These are phyloP conservation scores for Fusarium udum DNA, from an alignment of 2,329 filamentous ascomycete species.

Conservation along the genomic window DNA sequence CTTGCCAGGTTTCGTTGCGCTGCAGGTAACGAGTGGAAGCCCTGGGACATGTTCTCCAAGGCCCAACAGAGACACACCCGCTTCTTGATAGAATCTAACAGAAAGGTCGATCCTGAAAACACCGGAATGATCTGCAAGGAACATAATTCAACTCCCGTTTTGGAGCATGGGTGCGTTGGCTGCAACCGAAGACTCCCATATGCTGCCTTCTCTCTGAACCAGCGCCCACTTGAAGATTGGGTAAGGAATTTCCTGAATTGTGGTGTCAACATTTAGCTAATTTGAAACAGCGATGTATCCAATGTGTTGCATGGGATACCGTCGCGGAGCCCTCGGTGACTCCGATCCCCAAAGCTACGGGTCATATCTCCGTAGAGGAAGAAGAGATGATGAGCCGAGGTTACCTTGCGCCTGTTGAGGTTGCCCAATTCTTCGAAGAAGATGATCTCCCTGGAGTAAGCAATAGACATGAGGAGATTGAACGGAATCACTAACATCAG, in stretches of 20 bases:
- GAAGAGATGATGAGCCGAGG: not conserved
- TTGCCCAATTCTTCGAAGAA: constrained; percentile 42
- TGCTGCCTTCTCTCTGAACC: constrained; percentile 41
- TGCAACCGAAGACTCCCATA: constrained; percentile 44
- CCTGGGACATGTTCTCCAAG: constrained; percentile 45
- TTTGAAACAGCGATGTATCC: constrained; percentile 45
- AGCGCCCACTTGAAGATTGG: constrained; percentile 38
- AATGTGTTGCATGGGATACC: constrained; percentile 48
- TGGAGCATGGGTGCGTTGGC: constrained; percentile 46
- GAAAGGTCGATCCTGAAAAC: constrained; percentile 13
- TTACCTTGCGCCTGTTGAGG: constrained; percentile 25
- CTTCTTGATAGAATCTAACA: constrained; percentile 22
- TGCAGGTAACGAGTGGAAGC: constrained; percentile 50
- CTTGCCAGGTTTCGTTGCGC: constrained; percentile 47
- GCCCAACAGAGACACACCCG: constrained; percentile 39
- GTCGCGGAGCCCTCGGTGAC: constrained; percentile 49
- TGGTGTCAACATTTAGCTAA: not conserved
- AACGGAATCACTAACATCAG: constrained; percentile 2
- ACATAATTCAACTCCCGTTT: constrained; percentile 39
- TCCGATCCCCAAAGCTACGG: constrained; percentile 45
- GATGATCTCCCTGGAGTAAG: constrained; percentile 35
- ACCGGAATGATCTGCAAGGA: constrained; percentile 51
- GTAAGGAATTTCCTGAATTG: constrained; percentile 38
- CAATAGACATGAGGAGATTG: not conserved
- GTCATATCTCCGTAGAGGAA: constrained; percentile 48